A percentile compares a stretch with the other conserved stretches of the same genome.
Evolutionary conservation across 805 yeast genomes (phyloP).

Genomic region (Torulaspora maleeae): DNA sequence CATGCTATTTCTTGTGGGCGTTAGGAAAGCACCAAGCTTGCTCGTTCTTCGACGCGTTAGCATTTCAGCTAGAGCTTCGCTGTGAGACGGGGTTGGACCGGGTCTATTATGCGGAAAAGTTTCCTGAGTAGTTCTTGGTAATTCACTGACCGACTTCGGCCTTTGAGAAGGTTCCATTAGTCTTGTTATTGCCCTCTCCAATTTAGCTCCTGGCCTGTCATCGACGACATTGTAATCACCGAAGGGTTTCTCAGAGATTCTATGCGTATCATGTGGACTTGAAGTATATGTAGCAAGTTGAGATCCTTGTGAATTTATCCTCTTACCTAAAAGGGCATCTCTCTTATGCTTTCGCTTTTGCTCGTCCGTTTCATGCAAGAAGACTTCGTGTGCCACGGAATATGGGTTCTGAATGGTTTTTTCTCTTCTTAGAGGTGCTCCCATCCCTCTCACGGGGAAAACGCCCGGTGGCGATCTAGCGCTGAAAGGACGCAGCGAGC

Average conservation of each 20-base stretch:
- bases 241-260: constrained; percentile 9
- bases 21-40: constrained; percentile 9
- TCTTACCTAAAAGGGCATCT: background rate
- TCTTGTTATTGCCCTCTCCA: constrained; percentile 33
- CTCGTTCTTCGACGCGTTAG: background rate
- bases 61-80: background rate
- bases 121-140: constrained; percentile 30
- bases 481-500: constrained; percentile 4
- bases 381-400: background rate
- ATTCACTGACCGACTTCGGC: constrained; percentile 3
- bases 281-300: background rate
- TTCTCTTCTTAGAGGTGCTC: constrained; percentile 54
- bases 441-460: constrained; percentile 79
- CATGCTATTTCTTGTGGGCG: constrained; percentile 12
- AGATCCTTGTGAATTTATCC: background rate
- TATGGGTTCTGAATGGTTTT: constrained; percentile 48
- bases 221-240: constrained; percentile 35
- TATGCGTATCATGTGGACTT: background rate
- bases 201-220: constrained; percentile 34
- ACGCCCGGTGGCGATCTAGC: constrained; percentile 66
- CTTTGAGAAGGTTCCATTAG: constrained; percentile 13
- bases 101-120: constrained; percentile 19
- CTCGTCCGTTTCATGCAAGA: background rate
- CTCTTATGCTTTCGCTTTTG: background rate
- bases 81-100: constrained; percentile 1